Percentiles rank a stretch among this genome's conserved stretches.
These are phyloP conservation scores for Sphaerobolus stellatus DNA, from an alignment of 1,284 basidiomycete species.

Conservation along the genomic window DNA sequence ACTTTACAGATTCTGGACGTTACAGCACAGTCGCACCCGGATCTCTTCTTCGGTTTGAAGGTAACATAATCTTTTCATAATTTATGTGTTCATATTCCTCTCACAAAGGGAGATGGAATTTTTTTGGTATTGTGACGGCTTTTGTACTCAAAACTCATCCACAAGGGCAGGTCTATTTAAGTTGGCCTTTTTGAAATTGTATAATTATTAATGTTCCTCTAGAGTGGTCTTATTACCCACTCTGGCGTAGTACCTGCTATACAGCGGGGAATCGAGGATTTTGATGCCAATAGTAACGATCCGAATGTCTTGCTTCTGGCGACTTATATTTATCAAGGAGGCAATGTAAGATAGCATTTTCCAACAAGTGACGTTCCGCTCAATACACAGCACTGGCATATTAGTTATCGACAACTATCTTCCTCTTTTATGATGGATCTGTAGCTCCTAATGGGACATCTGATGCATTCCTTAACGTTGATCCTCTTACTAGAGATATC, in stretches of 20 bases:
- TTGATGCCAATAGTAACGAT: not conserved
- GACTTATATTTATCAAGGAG: not conserved
- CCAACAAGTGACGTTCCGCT: no score
- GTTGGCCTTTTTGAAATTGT: no score
- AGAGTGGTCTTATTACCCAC: not conserved
- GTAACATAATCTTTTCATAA: no score
- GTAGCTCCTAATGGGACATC: not conserved
- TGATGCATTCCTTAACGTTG: not conserved
- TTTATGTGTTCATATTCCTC: no score
- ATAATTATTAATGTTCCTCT: no score
- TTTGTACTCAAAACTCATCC: not conserved
- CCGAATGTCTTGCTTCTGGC: not conserved
- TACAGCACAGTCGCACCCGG: slow-evolving; percentile 33
- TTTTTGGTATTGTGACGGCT: slow-evolving; percentile 12
- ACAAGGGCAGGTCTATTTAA: no score
- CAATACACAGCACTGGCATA: no score
- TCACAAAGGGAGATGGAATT: slow-evolving; percentile 7
- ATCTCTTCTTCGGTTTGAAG: not conserved
- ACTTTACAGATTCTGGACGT: slow-evolving; percentile 19
- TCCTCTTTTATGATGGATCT: not conserved
- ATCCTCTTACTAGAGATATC: not conserved
- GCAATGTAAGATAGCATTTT: no score
- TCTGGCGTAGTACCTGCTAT: not conserved
- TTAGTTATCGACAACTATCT: not conserved
- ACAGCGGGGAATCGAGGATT: not conserved